Evolutionary conservation across 495 filamentous ascomycete species (phyloP), one percentile per base, ranked within the genome.

Genomic region (Letharia columbiana): DNA sequence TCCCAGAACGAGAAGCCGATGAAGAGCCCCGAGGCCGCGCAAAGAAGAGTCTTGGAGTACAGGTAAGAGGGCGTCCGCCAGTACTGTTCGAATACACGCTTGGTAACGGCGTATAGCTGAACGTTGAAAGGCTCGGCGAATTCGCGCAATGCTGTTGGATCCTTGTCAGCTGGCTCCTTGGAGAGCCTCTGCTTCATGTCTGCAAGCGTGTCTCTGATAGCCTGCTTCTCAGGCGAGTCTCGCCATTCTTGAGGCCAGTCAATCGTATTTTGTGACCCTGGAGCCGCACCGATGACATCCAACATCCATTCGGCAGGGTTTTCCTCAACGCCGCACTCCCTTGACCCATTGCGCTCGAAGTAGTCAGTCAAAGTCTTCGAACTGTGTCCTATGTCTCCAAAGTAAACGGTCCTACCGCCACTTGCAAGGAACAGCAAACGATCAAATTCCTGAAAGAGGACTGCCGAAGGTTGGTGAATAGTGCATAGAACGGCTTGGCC

Each of bases 261-360:
- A 64, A 89, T 83, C 44, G 90, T 83, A 28, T 85, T 86, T 64
- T 81, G 73, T 28, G 85, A 87, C 35, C 90, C 91, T n/a, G 92
- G 92, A 2, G 92, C 92, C 37, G 91, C 91, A 67, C 92, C 93
- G 71, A 93, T 96, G 60, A 91, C 87, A 72, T 96, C 91, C 45
- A 98, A 80, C 90, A 98, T 96, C 90, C 90, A 96, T 77, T 98
- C 93, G 28, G 93, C 93, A 39, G 91, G 91, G 67, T 83, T 97
- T n/a, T 90, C 89, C 20, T 89, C 86, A 4, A 72, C 68, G 4
- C 89, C 89, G 75, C 91, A 96, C 52, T 84, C 80, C 28, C 81
- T 77, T 6, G 88, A 90, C 58, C 92, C 88, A 71, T 92, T 88
- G 59, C 81, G 79, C 76, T 94, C 89, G 69, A 96, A 96, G 76